Evolutionary conservation across 2,329 filamentous ascomycete species (phyloP).

Genomic region (Sclerotinia minor): DNA sequence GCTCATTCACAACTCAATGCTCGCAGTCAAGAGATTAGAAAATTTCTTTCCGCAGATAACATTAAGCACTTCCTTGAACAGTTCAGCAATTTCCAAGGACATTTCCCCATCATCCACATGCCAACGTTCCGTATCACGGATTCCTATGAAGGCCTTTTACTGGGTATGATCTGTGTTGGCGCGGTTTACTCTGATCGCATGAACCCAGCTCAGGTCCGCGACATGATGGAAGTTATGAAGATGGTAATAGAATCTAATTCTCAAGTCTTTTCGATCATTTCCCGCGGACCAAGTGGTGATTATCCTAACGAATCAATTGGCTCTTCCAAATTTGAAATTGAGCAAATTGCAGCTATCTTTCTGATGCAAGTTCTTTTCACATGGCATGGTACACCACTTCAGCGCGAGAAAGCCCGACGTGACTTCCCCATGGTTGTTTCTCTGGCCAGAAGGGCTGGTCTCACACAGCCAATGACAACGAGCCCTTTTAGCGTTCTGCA

Average conservation of each 20-base stretch:
- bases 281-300: conserved; percentile 44
- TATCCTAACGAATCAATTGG: conserved; percentile 45
- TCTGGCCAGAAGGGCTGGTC: conserved; percentile 56
- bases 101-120: conserved; percentile 72
- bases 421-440: conserved; percentile 58
- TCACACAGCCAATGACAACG: conserved; percentile 55
- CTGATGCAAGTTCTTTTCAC: conserved; percentile 62
- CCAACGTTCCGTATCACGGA: conserved; percentile 68
- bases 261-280: conserved; percentile 50
- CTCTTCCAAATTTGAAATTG: conserved; percentile 50
- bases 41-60: conserved; percentile 65
- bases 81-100: conserved; percentile 71
- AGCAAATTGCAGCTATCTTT: conserved; percentile 67
- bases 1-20: conserved; percentile 57
- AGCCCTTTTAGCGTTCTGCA: conserved; percentile 61
- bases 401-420: conserved; percentile 62
- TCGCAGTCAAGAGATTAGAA: conserved; percentile 52
- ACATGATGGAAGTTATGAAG: conserved; percentile 65
- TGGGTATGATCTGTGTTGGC: conserved; percentile 71
- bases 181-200: conserved; percentile 71
- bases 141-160: conserved; percentile 65
- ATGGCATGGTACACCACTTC: conserved; percentile 68
- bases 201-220: conserved; percentile 60
- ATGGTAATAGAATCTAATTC: conserved; percentile 58
- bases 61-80: conserved; percentile 69